Evolutionary conservation across 257 asterid species (phyloP).

Genomic region (Jacaranda copaia): DNA sequence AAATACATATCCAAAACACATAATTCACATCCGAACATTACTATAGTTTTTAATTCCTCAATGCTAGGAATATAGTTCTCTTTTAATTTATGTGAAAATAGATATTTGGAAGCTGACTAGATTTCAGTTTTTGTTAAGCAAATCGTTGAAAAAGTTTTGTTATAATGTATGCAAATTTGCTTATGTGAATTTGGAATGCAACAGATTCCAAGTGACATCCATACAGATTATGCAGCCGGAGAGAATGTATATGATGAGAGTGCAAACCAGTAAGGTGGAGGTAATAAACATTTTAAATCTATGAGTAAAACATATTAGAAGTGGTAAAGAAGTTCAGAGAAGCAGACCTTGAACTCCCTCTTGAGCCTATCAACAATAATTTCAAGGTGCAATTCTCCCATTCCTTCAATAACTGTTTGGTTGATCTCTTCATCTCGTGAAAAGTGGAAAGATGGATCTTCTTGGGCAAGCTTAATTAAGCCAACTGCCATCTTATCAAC

Average conservation of each 20-base stretch:
- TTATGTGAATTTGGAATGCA: not conserved
- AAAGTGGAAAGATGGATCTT: slow-evolving; percentile 98
- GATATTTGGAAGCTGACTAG: not conserved
- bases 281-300: not conserved
- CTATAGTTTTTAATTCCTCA: slow-evolving; percentile 7
- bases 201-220: not conserved
- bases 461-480: slow-evolving; percentile 91
- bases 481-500: slow-evolving; percentile 94
- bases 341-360: slow-evolving; percentile 86
- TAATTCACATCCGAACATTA: no score
- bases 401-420: slow-evolving; percentile 97
- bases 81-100: not conserved
- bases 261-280: not conserved
- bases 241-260: slow-evolving; percentile 11
- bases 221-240: not conserved
- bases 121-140: not conserved
- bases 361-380: slow-evolving; percentile 97
- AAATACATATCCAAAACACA: no score
- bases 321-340: slow-evolving; percentile 27
- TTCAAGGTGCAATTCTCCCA: slow-evolving; percentile 98
- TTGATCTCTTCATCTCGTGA: slow-evolving; percentile 94
- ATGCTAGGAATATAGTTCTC: not conserved
- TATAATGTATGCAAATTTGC: slow-evolving; percentile 5
- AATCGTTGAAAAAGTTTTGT: not conserved
- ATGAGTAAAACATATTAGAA: not conserved